Evolutionary conservation across 768 basidiomycete species (phyloP), one percentile per base, ranked within the genome.

Genomic region (Amanita exitialis): DNA sequence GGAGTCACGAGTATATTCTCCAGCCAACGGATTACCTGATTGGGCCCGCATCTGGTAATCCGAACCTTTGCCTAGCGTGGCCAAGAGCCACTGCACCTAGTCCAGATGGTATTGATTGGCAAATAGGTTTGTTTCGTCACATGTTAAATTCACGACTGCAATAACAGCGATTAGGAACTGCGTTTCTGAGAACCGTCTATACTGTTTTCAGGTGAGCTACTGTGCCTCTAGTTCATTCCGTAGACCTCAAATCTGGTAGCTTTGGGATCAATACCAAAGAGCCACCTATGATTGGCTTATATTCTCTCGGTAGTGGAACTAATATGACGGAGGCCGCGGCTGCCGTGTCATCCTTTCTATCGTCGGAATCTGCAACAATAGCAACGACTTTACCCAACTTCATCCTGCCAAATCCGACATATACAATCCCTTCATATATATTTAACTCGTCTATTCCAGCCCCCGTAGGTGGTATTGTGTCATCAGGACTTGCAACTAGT

Each of bases 41-140:
- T 48, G 88, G 86, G 18, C 82, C 82, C 47, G 71, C 80, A 8
- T 68, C 70, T 39, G 80, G 80, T 6, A 73, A 82, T 60, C 82
- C 85, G 0, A 71, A 75, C 53, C 62, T 86, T 12, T 90, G 88
- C 64, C 65, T 90, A 38, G 69, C 84, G 21, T 90, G 88, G 88
- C 87, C 86, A 0, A 70, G 66, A 55, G 86, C 85, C 3, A 64
- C 69, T 16, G 71, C 79, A 6, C 88, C 86, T 0, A 83, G 72
- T 52, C 55, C 80, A 12, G 83, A 89, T 62, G 88, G 85, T 12
- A 74, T 90, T 47, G 88, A 90, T 58, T 90, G 88, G 88, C 85
- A 89, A 62, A 70, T 90, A 44, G 86, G 85, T 83, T 56, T 23
- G 64, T 53, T n/a, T 5, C 15, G 8, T 18, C n/a, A 28, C 13